These are phyloP conservation scores for Tuctoria greenei DNA, from an alignment of 176 grass and related monocot genomes.

Conservation along the genomic window DNA sequence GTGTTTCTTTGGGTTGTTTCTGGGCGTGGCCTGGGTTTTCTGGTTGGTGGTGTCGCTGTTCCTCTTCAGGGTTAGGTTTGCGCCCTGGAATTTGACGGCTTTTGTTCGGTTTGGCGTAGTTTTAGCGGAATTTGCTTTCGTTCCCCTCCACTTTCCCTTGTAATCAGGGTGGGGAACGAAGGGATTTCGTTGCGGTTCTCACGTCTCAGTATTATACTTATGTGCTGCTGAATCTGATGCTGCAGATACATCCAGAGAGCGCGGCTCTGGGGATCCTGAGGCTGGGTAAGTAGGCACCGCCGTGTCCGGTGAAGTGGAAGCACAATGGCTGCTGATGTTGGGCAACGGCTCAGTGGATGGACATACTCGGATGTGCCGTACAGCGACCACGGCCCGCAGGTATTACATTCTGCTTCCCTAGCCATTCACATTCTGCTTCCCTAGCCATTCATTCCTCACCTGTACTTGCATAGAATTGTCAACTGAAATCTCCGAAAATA, in stretches of 20 bases:
- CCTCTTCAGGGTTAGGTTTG: neutral
- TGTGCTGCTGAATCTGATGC: neutral
- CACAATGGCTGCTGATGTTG: conserved; percentile 66
- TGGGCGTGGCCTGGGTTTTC: neutral
- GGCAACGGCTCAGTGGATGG: conserved; percentile 45
- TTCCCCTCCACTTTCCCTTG: neutral
- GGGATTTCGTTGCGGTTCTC: neutral
- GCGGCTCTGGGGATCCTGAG: neutral
- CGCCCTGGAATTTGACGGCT: neutral
- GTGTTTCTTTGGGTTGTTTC: neutral
- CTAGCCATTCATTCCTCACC: neutral
- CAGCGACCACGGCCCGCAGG: conserved; percentile 34
- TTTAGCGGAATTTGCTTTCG: neutral
- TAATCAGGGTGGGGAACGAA: neutral
- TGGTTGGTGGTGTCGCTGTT: neutral
- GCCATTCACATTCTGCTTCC: neutral
- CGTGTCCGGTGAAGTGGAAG: neutral
- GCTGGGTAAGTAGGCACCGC: conserved; percentile 12
- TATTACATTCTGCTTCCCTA: conserved; percentile 16
- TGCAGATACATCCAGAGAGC: conserved; percentile 30
- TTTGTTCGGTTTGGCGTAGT: neutral
- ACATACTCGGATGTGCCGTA: conserved; percentile 39
- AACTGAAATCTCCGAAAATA: conserved; percentile 3
- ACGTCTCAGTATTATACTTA: neutral
- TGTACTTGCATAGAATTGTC: neutral